phyloP scores from a whole-genome alignment of 1,139 yeast genomes.

The Pichia sp. region DNA sequence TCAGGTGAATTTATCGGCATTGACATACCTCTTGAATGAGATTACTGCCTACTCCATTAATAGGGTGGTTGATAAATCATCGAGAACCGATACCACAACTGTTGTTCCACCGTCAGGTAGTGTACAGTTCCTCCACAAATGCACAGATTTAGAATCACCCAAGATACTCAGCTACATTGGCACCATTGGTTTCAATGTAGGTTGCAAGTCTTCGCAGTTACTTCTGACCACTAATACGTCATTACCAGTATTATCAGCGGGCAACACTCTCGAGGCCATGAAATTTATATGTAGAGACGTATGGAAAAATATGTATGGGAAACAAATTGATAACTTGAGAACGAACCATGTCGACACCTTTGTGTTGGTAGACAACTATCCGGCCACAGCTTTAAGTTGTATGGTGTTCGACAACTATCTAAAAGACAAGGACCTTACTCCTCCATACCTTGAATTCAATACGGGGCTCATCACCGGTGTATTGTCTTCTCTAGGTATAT shows the following conservation, averaged over 20 bases:
- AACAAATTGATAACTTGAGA: slow-evolving; percentile 76
- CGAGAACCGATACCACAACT: not conserved
- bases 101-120: not conserved
- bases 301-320: slow-evolving; percentile 72
- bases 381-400: not conserved
- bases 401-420: too few species aligned
- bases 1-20: not conserved
- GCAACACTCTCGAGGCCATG: slow-evolving; percentile 54
- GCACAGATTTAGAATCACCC: slow-evolving; percentile 6
- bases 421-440: too few species aligned
- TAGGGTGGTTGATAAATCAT: not conserved
- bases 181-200: slow-evolving; percentile 8
- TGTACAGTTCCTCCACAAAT: too few species aligned
- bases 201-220: slow-evolving; percentile 7
- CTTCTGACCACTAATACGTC: not conserved
- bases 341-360: slow-evolving; percentile 87
- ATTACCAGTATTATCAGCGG: not conserved
- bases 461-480: not conserved
- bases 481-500: not conserved
- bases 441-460: not conserved
- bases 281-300: slow-evolving; percentile 89
- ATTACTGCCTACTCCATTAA: slow-evolving; percentile 4
- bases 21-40: slow-evolving; percentile 7
- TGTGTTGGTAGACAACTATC: slow-evolving; percentile 60
- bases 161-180: slow-evolving; percentile 3